Conservation (phyloP, 306 rosid genomes). For the Erythrophleum fordii region DNA sequence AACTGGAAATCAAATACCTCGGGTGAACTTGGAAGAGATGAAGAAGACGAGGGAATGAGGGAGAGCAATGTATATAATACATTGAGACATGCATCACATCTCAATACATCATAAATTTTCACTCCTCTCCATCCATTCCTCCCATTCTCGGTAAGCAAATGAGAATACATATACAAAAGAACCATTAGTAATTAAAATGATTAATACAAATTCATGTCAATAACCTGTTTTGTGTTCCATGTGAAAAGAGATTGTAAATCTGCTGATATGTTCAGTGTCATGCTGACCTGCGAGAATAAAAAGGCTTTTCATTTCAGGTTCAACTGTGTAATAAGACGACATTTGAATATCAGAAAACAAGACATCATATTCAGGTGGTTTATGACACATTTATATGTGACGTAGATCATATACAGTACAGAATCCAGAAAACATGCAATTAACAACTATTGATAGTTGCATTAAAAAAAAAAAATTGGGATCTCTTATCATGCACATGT, state of each 20-base stretch:
- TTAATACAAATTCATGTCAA: constrained; percentile 25
- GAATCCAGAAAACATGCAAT: background rate
- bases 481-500: background rate
- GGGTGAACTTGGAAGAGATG: background rate
- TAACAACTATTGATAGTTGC: background rate
- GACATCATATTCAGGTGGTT: constrained; percentile 9
- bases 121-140: background rate
- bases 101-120: background rate
- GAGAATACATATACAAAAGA: background rate
- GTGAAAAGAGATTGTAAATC: constrained; percentile 49
- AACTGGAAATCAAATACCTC: constrained; percentile 2
- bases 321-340: constrained; percentile 3
- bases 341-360: constrained; percentile 24
- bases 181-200: background rate
- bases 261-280: constrained; percentile 83
- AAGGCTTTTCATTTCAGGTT: constrained; percentile 27
- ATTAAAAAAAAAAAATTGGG: background rate
- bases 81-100: constrained; percentile 11
- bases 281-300: constrained; percentile 71
- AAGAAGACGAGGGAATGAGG: background rate
- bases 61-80: background rate
- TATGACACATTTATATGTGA: background rate
- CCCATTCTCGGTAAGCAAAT: constrained; percentile 15
- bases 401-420: background rate
- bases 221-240: constrained; percentile 87